A percentile compares a stretch with the other conserved stretches of the same genome.
Conservation (phyloP, 441 rosid species). For the Dalechampia spathulata region DNA sequence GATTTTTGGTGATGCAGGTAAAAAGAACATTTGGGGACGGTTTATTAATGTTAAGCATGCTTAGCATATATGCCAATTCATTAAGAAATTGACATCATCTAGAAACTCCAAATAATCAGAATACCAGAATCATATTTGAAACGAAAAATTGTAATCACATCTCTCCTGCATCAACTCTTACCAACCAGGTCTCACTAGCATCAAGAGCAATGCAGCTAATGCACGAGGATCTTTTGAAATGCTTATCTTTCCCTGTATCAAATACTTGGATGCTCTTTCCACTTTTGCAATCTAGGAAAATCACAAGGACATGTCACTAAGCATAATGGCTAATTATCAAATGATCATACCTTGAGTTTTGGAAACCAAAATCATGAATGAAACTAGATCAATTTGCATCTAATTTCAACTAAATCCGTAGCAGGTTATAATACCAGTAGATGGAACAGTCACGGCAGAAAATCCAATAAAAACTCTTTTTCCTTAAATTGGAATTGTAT, state of each 20-base stretch:
- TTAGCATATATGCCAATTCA: not conserved
- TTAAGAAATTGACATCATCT: not conserved
- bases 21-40: not conserved
- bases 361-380: not conserved
- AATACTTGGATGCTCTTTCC: slow-evolving; percentile 67
- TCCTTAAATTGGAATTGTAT: too few species aligned
- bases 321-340: slow-evolving; percentile 9
- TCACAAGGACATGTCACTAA: slow-evolving; percentile 18
- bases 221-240: slow-evolving; percentile 35
- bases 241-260: slow-evolving; percentile 43
- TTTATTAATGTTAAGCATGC: not conserved
- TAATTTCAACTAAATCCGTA: too few species aligned
- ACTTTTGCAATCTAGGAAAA: slow-evolving; percentile 74
- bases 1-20: not conserved
- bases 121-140: too few species aligned
- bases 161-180: slow-evolving; percentile 36
- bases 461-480: too few species aligned
- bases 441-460: too few species aligned
- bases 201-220: slow-evolving; percentile 81
- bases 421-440: too few species aligned
- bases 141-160: not conserved
- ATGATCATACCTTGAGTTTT: not conserved
- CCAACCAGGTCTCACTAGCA: slow-evolving; percentile 98
- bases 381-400: not conserved
- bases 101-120: not conserved